Evolutionary conservation across 139 green algal species (phyloP).

Genomic region (Chlorella vulgaris): DNA sequence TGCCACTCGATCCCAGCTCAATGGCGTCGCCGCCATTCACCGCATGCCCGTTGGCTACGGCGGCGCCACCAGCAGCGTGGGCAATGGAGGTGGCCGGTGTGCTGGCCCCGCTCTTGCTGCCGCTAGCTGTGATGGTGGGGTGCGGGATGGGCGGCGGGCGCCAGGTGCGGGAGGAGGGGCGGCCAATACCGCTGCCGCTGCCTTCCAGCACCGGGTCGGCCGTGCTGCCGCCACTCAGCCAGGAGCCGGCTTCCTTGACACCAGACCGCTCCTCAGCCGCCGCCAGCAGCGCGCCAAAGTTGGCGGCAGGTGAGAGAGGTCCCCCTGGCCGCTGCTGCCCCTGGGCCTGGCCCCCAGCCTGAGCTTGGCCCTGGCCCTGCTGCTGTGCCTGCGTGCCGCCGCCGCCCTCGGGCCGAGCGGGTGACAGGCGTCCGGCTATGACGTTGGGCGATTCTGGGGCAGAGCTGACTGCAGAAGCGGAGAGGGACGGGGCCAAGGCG

Average conservation of each 20-base stretch:
- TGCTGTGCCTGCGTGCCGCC: neutral
- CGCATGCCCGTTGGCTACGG: neutral
- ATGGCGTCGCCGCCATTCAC: neutral
- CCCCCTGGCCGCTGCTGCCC: too few species aligned
- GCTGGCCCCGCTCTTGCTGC: neutral
- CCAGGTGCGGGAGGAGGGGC: conserved; percentile 35
- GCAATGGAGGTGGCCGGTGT: neutral
- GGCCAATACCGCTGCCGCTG: conserved; percentile 34
- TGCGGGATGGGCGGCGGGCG: conserved; percentile 38
- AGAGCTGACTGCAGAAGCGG: conserved; percentile 13
- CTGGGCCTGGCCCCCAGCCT: too few species aligned
- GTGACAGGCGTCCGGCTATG: conserved; percentile 37
- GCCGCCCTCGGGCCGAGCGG: neutral
- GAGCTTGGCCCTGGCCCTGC: too few species aligned
- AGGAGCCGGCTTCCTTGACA: neutral
- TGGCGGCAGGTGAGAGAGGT: neutral
- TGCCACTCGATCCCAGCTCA: neutral
- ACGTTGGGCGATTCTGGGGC: conserved; percentile 16
- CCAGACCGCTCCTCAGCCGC: conserved; percentile 9
- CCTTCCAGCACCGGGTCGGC: conserved; percentile 2
- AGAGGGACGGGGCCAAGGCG: too few species aligned
- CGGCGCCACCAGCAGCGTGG: neutral
- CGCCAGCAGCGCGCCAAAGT: neutral
- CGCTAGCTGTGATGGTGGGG: conserved; percentile 22
- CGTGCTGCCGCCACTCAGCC: neutral